A percentile compares a stretch with the other conserved stretches of the same genome.
These are phyloP conservation scores for Globisporangium uncinulatum DNA, from an alignment of 352 stramenopile species.

Conservation along the genomic window DNA sequence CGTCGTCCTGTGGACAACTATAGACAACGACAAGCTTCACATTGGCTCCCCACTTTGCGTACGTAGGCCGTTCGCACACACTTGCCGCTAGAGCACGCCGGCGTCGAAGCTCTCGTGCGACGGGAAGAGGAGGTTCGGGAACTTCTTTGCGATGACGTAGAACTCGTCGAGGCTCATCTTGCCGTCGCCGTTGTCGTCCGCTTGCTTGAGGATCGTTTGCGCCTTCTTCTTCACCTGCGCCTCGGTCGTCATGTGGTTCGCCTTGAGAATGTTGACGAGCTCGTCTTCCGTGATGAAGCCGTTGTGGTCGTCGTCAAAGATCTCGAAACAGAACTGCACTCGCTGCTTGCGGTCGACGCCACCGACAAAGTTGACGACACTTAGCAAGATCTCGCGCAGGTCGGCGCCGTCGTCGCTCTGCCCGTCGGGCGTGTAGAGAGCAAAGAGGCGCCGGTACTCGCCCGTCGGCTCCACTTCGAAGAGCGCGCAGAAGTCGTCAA, in stretches of 20 bases:
- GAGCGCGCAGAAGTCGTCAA: slow-evolving; percentile 78
- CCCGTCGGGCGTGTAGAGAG: slow-evolving; percentile 67
- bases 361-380: slow-evolving; percentile 87
- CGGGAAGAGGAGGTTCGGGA: slow-evolving; percentile 88
- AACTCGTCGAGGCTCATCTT: slow-evolving; percentile 86
- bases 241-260: slow-evolving; percentile 81
- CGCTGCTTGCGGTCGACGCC: slow-evolving; percentile 68
- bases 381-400: slow-evolving; percentile 88
- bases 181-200: slow-evolving; percentile 71
- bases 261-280: slow-evolving; percentile 88
- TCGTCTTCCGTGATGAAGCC: slow-evolving; percentile 88
- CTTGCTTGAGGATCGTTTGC: slow-evolving; percentile 78
- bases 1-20: too few relatives aligned
- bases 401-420: slow-evolving; percentile 72
- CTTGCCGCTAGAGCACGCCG: slow-evolving; percentile 2
- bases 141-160: slow-evolving; percentile 83
- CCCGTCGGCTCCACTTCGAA: slow-evolving; percentile 86
- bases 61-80: too few relatives aligned
- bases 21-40: too few relatives aligned
- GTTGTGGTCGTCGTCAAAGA: slow-evolving; percentile 93
- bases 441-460: slow-evolving; percentile 86
- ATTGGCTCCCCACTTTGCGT: not conserved
- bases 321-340: slow-evolving; percentile 92
- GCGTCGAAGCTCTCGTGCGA: slow-evolving; percentile 26
- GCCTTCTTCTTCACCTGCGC: slow-evolving; percentile 83